phyloP scores from a whole-genome alignment of 1,139 yeast genomes.

The Kodamaea plutei region DNA sequence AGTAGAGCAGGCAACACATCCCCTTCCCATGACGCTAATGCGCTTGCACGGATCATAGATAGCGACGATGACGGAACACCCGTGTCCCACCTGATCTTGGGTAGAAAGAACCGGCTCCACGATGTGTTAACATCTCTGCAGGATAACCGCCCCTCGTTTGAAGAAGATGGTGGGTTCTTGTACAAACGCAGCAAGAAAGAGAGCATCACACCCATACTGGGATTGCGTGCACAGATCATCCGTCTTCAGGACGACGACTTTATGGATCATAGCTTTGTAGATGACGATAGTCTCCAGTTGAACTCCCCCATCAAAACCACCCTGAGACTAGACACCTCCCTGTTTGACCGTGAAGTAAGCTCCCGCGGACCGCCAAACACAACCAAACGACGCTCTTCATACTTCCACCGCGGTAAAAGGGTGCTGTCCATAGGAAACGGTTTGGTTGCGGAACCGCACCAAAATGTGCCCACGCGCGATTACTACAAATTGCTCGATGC shows the following conservation, averaged over 20 bases:
- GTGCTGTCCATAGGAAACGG: conserved; percentile 77
- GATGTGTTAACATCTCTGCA: conserved; percentile 17
- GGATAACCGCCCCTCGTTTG: conserved; percentile 17
- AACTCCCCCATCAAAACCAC: too few species aligned
- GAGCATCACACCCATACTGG: conserved; percentile 24
- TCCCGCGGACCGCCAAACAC: neutral
- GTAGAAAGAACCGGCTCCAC: conserved; percentile 25
- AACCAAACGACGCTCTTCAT: conserved; percentile 40
- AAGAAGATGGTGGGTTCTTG: conserved; percentile 46
- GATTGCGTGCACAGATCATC: neutral
- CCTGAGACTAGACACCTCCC: too few species aligned
- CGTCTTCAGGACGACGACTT: too few species aligned
- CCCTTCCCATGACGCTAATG: too few species aligned
- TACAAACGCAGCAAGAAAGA: conserved; percentile 32
- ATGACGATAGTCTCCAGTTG: conserved; percentile 17
- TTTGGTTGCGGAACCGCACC: conserved; percentile 64
- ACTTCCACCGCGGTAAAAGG: conserved; percentile 62
- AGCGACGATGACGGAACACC: conserved; percentile 3
- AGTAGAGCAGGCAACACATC: too few species aligned
- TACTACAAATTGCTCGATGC: conserved; percentile 61
- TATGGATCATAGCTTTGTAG: conserved; percentile 11
- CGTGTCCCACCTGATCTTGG: conserved; percentile 13
- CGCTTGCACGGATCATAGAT: too few species aligned
- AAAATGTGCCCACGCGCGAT: conserved; percentile 52
- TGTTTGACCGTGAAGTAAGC: too few species aligned